Evolutionary conservation across 225 moss, liverwort and hornwort genomes (phyloP), one percentile per base, ranked within the genome.

Genomic region (Climacium dendroides): DNA sequence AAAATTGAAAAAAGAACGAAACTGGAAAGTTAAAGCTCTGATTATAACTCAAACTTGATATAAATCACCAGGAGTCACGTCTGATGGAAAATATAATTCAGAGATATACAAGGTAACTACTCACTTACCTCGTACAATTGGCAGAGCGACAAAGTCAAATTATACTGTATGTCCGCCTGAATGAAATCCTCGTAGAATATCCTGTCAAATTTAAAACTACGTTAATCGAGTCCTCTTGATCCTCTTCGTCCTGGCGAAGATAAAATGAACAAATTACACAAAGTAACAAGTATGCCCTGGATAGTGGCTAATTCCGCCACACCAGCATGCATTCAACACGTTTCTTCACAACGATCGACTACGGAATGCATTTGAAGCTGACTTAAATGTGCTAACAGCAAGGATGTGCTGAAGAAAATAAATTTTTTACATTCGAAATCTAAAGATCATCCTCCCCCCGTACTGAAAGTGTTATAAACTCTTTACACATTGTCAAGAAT

Each of bases 141-240:
- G 91, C 89, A 91, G 81, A 63, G 93, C 94, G 26, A 92, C 90
- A 67, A 81, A 88, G 48, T 91, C 88, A 81, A 88, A 95, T n/a
- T n/a, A n/a, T n/a, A n/a, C n/a, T n/a, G n/a, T 83, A 95, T 86
- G 34, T 93, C 91, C 70, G 48, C 85, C 80, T 93, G 92, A 65
- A 88, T 87, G 30, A 88, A 91, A 45, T 91, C 87, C 74, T 93
- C 86, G 48, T 92, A 93, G 82, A 93, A 92, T 28, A 88, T 72
- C 76, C 79, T 90, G 85, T 95, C 92, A 70, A 93, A 93, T 57
- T 87, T 90, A 87, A 92, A 94, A 52, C 74, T 87, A n/a, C n/a
- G n/a, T n/a, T n/a, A 26, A 74, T 81, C 78, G n/a, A n/a, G n/a
- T 92, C 88, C 83, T 90, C 93, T 62, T 85, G 87, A 81, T 91